phyloP scores from a whole-genome alignment of 169 alveolate species.

The Perkinsus olseni region DNA sequence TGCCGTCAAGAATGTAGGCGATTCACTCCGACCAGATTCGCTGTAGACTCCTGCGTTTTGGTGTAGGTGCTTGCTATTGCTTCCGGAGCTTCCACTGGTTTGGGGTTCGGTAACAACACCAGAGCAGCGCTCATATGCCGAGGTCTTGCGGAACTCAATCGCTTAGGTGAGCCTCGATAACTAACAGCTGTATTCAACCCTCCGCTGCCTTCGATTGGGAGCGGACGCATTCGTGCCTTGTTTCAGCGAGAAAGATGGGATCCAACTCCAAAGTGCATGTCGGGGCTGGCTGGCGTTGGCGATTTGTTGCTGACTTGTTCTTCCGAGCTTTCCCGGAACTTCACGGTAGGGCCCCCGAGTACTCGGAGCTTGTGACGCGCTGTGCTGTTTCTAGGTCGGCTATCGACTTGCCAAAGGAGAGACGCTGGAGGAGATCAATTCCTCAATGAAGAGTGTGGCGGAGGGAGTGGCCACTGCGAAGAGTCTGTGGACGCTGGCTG shows the following conservation, averaged over 20 bases:
- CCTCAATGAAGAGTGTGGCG: not conserved
- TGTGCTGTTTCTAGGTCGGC: slow-evolving; percentile 12
- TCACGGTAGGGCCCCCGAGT: not conserved
- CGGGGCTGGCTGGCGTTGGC: slow-evolving; percentile 24
- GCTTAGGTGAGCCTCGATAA: slow-evolving; percentile 12
- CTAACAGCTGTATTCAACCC: not conserved
- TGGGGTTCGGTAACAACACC: slow-evolving; percentile 23
- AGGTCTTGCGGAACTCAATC: slow-evolving; percentile 26
- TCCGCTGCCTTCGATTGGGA: too few relatives aligned
- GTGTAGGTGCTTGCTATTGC: slow-evolving; percentile 20
- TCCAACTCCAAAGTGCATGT: slow-evolving; percentile 4
- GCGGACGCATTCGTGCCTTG: not conserved
- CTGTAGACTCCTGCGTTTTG: not conserved
- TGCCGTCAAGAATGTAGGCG: slow-evolving; percentile 13
- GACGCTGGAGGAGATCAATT: not conserved
- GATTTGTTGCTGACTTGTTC: slow-evolving; percentile 28
- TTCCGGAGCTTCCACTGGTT: slow-evolving; percentile 28
- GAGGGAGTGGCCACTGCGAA: slow-evolving; percentile 21
- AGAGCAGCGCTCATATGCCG: slow-evolving; percentile 28
- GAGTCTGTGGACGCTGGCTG: slow-evolving; percentile 11
- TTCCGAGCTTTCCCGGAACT: not conserved
- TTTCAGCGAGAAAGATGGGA: slow-evolving; percentile 20
- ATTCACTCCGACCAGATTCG: too few relatives aligned
- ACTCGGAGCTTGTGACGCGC: not conserved
- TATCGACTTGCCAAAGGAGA: slow-evolving; percentile 11